Conservation (phyloP, 2,329 filamentous ascomycete genomes). For the Thyridium curvatum region DNA sequence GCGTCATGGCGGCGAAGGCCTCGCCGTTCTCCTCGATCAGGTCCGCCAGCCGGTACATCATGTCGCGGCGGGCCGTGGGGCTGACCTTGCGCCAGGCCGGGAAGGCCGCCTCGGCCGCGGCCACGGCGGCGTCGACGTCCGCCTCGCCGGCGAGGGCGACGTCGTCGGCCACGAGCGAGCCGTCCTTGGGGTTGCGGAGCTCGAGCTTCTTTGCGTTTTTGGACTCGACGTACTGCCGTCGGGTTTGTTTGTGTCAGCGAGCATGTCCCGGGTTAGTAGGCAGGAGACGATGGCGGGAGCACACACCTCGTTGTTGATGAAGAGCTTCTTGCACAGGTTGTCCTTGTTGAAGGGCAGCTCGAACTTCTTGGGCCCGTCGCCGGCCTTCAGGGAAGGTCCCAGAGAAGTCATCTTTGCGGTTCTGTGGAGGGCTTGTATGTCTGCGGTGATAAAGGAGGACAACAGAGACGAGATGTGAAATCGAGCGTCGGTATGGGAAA, state of each 20-base stretch:
- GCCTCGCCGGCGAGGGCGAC: slow-evolving; percentile 36
- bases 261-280: no score
- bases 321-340: slow-evolving; percentile 27
- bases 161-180: slow-evolving; percentile 40
- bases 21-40: slow-evolving; percentile 29
- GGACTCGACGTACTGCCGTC: slow-evolving; percentile 33
- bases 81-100: slow-evolving; percentile 31
- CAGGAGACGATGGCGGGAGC: no score
- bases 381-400: slow-evolving; percentile 12
- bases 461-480: background rate
- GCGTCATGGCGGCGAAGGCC: slow-evolving; percentile 29
- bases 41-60: slow-evolving; percentile 36
- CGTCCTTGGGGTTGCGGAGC: slow-evolving; percentile 42
- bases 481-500: no score
- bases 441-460: background rate
- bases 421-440: slow-evolving; percentile 3
- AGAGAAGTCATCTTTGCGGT: slow-evolving; percentile 14
- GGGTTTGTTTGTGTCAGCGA: no score
- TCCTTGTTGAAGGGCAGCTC: slow-evolving; percentile 18
- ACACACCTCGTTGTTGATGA: slow-evolving; percentile 28
- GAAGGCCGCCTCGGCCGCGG: slow-evolving; percentile 40
- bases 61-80: slow-evolving; percentile 26
- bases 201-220: slow-evolving; percentile 37
- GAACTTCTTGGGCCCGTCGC: slow-evolving; percentile 3
- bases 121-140: slow-evolving; percentile 41